phyloP scores from a whole-genome alignment of 306 rosid species.

The Cucurbita moschata region DNA sequence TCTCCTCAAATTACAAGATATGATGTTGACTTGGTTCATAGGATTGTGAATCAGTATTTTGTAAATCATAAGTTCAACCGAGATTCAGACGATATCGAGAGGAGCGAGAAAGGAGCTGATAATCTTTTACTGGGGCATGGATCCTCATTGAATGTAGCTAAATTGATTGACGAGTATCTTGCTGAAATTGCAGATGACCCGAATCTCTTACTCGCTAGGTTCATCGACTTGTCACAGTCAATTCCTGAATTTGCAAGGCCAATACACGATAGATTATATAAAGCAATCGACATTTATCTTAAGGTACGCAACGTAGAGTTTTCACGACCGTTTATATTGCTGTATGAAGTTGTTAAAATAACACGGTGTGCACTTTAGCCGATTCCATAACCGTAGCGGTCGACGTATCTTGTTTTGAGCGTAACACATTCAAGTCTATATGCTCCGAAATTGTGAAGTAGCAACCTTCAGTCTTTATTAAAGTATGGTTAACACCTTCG shows the following conservation, averaged over 20 bases:
- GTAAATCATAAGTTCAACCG: conserved; percentile 22
- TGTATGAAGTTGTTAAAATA: neutral
- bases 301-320: conserved; percentile 36
- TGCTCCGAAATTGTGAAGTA: too few relatives aligned
- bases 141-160: conserved; percentile 52
- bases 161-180: conserved; percentile 61
- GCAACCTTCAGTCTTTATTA: too few relatives aligned
- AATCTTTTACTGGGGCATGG: conserved; percentile 32
- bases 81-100: conserved; percentile 20
- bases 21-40: conserved; percentile 55
- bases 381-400: too few relatives aligned
- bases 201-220: conserved; percentile 43
- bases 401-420: too few relatives aligned
- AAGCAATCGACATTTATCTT: conserved; percentile 63
- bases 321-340: neutral
- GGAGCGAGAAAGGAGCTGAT: conserved; percentile 39
- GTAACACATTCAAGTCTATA: too few relatives aligned
- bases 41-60: conserved; percentile 43
- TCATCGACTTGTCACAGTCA: conserved; percentile 48
- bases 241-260: conserved; percentile 63
- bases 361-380: too few relatives aligned
- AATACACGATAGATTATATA: conserved; percentile 68
- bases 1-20: conserved; percentile 44
- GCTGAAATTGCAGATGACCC: conserved; percentile 58
- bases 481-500: too few relatives aligned